Evolutionary conservation across 495 filamentous ascomycete species (phyloP), one percentile per base, ranked within the genome.

Genomic region (Penicillium verhagenii): DNA sequence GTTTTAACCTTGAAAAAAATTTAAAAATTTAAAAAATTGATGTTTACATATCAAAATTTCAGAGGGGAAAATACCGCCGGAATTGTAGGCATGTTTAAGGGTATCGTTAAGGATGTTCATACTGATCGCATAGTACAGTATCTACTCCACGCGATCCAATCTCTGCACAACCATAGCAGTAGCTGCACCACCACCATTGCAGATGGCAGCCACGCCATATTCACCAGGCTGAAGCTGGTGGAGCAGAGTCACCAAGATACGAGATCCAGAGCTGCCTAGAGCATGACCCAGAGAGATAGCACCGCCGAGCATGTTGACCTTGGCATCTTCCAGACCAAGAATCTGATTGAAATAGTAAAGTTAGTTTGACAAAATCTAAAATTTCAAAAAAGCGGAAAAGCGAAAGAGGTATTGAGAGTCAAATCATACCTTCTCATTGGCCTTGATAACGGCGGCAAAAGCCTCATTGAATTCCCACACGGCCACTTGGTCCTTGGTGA

Each of bases 381-480:
- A n/a, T n/a, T n/a, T n/a, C n/a, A n/a, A n/a, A n/a, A n/a, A n/a
- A n/a, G n/a, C n/a, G n/a, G n/a, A n/a, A n/a, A n/a, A n/a, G n/a
- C n/a, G n/a, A n/a, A n/a, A n/a, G n/a, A n/a, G n/a, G n/a, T n/a
- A n/a, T n/a, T n/a, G n/a, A 5, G 28, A 21, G 6, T 26, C 19
- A 40, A 56, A 0, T 59, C 69, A 71, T 64, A 88, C 89, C 85
- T 94, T 89, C 63, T 90, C 88, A 60, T 96, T 97, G 8, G 93
- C 93, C 70, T 92, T 92, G 71, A 96, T 96, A 13, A 97, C 93
- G 0, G 89, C 93, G 13, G 93, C 93, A 69, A 98, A 98, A 0
- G 94, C 94, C 69, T 98, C 94, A 70, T 98, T 98, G 72, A 98
- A 94, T 70, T 98, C 94, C 92, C 93, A 97, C 3, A 96, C 73